These are phyloP conservation scores for Lojkania enalia DNA, from an alignment of 2,329 filamentous ascomycete genomes.

Conservation along the genomic window DNA sequence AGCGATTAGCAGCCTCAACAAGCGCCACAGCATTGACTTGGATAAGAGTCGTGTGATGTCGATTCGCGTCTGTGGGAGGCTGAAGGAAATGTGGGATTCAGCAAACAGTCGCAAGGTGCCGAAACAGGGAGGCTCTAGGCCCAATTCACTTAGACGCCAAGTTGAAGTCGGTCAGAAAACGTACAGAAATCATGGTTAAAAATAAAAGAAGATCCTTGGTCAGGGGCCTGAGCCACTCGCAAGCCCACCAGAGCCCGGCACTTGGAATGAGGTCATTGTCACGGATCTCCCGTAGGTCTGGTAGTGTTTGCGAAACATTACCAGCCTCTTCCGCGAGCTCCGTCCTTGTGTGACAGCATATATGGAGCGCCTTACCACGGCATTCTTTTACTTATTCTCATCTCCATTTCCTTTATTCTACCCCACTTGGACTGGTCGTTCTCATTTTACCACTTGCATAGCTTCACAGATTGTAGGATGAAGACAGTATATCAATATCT, in stretches of 20 bases:
- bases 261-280: conserved; percentile 25
- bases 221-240: conserved; percentile 17
- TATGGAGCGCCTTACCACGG: not conserved
- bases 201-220: conserved; percentile 19
- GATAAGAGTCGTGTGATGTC: no score
- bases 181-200: no score
- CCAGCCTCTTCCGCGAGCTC: conserved; percentile 16
- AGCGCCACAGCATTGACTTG: no score
- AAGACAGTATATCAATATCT: conserved; percentile 27
- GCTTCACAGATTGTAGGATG: conserved; percentile 34
- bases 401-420: conserved; percentile 5
- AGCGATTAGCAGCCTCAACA: no score
- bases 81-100: no score
- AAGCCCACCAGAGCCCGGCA: conserved; percentile 4
- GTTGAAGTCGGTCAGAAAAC: no score
- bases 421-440: not conserved
- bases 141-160: no score
- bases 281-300: conserved; percentile 9
- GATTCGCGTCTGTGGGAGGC: no score
- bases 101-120: no score
- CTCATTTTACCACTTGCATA: not conserved
- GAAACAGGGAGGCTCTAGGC: no score
- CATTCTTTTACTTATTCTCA: conserved; percentile 9
- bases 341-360: conserved; percentile 1
- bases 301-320: conserved; percentile 15